Evolutionary conservation across 768 basidiomycete genomes (phyloP), one percentile per base, ranked within the genome.

Genomic region (Lactarius sanguifluus): DNA sequence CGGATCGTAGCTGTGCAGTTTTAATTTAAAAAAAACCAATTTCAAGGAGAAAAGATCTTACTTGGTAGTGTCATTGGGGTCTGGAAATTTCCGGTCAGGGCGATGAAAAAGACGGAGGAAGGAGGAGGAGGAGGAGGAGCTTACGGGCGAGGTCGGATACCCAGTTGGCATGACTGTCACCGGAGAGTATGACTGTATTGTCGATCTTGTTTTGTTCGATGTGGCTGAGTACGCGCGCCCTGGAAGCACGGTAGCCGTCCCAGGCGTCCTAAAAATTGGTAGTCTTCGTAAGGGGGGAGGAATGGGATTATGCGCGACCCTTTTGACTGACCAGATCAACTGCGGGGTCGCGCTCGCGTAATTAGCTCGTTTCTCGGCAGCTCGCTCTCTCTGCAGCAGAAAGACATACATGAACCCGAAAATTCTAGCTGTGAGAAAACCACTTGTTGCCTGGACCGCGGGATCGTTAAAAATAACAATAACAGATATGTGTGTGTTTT

Each of bases 151-250:
- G 77, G 70, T 86, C 85, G 52, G 82, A 85, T 16, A 82, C 85
- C 85, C 85, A 86, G 72, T 85, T 85, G 5, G 83, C 83, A 70
- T 87, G 85, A 61, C 83, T 83, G 70, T 87, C 86, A 15, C 86
- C 85, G n/a, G 85, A 78, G n/a, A 86, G 76, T 61, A 86, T 80
- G 64, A 86, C 72, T 1, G 82, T 82, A 71, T 86, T 86, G 74
- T 75, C 77, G 63, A 87, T 85, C 57, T 78, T 76, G 70, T 84
- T 81, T 34, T 75, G 60, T 70, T 81, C 79, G n/a, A 87, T 74
- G 64, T 84, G 81, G 61, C 82, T 77, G 28, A 86, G 76, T 40
- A 88, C 75, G 25, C 85, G 80, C 32, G 78, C 74, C 30, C 85
- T 78, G 72, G 86, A 85, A 9, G 82, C 80, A n/a, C 81, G 77